These are phyloP conservation scores for Penicillium sp. DNA, from an alignment of 2,329 filamentous ascomycete species.

Conservation along the genomic window DNA sequence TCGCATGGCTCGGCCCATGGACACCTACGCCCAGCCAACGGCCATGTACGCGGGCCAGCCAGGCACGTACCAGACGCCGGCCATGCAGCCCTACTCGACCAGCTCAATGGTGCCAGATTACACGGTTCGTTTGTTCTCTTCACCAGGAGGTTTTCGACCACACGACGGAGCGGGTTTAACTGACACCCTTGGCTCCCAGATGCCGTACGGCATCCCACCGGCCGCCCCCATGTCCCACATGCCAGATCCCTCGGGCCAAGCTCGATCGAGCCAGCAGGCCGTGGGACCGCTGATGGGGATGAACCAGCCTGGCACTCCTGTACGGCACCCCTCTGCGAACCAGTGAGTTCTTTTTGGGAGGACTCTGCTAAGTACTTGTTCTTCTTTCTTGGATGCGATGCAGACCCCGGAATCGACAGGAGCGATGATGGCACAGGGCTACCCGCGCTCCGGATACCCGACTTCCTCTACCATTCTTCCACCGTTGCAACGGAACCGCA, in stretches of 20 bases:
- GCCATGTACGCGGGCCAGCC: constrained; percentile 35
- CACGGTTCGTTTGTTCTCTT: constrained; percentile 28
- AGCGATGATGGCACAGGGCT: constrained; percentile 38
- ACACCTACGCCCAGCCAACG: constrained; percentile 37
- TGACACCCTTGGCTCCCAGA: constrained; percentile 24
- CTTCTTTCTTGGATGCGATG: constrained; percentile 19
- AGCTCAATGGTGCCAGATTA: constrained; percentile 40
- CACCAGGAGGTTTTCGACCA: neutral
- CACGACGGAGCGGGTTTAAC: constrained; percentile 7
- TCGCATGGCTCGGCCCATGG: constrained; percentile 38
- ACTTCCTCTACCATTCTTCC: constrained; percentile 35
- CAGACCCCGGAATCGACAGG: constrained; percentile 38
- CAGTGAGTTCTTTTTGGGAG: constrained; percentile 21
- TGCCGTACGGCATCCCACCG: constrained; percentile 36
- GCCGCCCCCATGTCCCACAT: constrained; percentile 36
- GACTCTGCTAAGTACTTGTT: constrained; percentile 30
- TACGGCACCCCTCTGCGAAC: constrained; percentile 32
- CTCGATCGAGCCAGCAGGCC: constrained; percentile 36
- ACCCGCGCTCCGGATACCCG: constrained; percentile 35
- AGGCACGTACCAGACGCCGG: constrained; percentile 33
- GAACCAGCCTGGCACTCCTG: constrained; percentile 40
- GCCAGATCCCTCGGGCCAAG: constrained; percentile 34
- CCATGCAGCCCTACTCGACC: constrained; percentile 36
- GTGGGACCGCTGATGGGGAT: constrained; percentile 38
- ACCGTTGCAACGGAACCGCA: constrained; percentile 35